Evolutionary conservation across 495 filamentous ascomycete species (phyloP).

Genomic region (Hyaloscypha finlandica): DNA sequence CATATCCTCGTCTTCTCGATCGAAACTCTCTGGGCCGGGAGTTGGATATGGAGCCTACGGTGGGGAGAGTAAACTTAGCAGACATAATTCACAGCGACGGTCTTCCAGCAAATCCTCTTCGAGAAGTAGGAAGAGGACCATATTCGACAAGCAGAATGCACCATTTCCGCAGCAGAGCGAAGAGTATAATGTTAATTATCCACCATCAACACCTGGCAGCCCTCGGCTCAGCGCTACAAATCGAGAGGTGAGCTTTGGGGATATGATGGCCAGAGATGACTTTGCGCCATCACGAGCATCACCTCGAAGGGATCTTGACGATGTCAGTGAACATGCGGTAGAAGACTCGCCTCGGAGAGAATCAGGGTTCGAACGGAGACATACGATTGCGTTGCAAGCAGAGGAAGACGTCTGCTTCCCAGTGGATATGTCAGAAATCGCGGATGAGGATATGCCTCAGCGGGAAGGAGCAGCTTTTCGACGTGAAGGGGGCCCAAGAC

Average conservation of each 20-base stretch:
- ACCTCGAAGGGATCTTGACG: constrained; percentile 51
- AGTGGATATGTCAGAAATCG: constrained; percentile 74
- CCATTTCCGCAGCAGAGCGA: constrained; percentile 37
- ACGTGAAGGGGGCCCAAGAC: constrained; percentile 44
- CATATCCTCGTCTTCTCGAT: constrained; percentile 43
- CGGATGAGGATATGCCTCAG: constrained; percentile 66
- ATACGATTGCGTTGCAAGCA: constrained; percentile 54
- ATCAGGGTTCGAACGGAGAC: constrained; percentile 44
- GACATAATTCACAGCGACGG: constrained; percentile 36
- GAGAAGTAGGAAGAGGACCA: constrained; percentile 39
- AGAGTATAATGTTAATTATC: constrained; percentile 89
- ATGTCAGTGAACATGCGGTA: constrained; percentile 39
- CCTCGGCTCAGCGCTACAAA: constrained; percentile 56
- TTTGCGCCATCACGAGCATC: constrained; percentile 42
- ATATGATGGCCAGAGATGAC: constrained; percentile 71
- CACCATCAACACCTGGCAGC: constrained; percentile 86
- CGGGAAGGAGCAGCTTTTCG: constrained; percentile 37
- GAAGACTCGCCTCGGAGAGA: constrained; percentile 40
- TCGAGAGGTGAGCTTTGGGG: constrained; percentile 68
- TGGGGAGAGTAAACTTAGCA: constrained; percentile 11
- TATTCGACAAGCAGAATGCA: constrained; percentile 34
- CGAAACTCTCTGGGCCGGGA: constrained; percentile 25
- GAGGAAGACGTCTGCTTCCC: constrained; percentile 96
- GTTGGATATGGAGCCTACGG: constrained; percentile 21
- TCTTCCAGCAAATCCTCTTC: constrained; percentile 40